phyloP scores from a whole-genome alignment of 1,284 basidiomycete genomes.

The Inonotus obliquus region DNA sequence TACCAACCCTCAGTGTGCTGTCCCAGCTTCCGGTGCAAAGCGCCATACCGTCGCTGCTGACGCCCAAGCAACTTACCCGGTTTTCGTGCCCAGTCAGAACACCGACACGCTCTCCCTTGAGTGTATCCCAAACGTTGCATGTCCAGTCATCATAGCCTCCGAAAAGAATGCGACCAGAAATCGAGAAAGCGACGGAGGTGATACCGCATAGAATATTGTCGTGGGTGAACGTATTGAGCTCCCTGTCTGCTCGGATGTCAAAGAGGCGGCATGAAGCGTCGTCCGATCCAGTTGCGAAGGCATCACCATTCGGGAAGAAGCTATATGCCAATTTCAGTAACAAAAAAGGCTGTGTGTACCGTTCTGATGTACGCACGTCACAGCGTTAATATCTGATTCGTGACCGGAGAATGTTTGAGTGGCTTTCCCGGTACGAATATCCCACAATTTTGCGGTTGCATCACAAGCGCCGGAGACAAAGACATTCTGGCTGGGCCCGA shows the following conservation, averaged over 20 bases:
- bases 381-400: conserved; percentile 98
- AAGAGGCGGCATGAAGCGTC: conserved; percentile 98
- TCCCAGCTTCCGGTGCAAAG: conserved; percentile 99
- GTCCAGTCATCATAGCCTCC: conserved; percentile 99
- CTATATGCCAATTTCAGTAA: conserved; percentile 36
- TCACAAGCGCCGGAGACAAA: conserved; percentile 99
- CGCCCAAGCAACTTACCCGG: conserved; percentile 93
- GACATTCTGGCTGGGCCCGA: conserved; percentile 90
- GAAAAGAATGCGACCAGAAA: conserved; percentile 94
- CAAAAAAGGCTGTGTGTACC: conserved; percentile 18
- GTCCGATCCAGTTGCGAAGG: conserved; percentile 98
- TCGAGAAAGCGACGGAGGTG: conserved; percentile 97
- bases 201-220: conserved; percentile 99
- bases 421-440: conserved; percentile 93
- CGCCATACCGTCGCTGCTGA: conserved; percentile 94
- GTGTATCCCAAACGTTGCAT: conserved; percentile 98
- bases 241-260: conserved; percentile 95
- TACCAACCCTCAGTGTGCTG: conserved; percentile 85
- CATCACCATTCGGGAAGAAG: conserved; percentile 99
- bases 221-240: conserved; percentile 94
- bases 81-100: conserved; percentile 98
- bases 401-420: conserved; percentile 99
- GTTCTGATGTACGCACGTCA: conserved; percentile 65
- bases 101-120: conserved; percentile 96
- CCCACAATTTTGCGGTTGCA: conserved; percentile 97